Percentiles rank a stretch among this genome's conserved stretches.
Evolutionary conservation across 169 alveolate species (phyloP).

Genomic region (Miamiensis avidus): DNA sequence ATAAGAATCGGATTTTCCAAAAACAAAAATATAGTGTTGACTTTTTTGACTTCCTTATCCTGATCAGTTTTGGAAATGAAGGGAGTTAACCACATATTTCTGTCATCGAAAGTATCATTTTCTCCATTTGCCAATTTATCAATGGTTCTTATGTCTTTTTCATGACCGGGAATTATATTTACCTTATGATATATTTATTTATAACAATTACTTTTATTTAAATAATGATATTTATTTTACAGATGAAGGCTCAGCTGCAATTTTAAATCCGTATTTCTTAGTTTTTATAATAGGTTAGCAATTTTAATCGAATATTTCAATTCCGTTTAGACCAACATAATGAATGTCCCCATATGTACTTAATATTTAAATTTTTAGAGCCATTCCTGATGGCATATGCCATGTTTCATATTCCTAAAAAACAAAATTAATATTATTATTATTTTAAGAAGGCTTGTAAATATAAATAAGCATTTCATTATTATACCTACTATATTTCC

Average conservation of each 20-base stretch:
- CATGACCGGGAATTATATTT: conserved; percentile 43
- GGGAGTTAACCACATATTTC: conserved; percentile 79
- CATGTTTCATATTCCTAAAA: conserved; percentile 62
- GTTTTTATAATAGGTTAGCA: conserved; percentile 47
- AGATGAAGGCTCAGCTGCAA: conserved; percentile 56
- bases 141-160: conserved; percentile 61
- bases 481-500: neutral
- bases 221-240: conserved; percentile 3
- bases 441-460: conserved; percentile 5
- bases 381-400: conserved; percentile 64
- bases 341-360: conserved; percentile 75
- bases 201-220: too few relatives aligned
- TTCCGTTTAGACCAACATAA: conserved; percentile 74
- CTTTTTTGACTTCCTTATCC: conserved; percentile 34
- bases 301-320: conserved; percentile 60
- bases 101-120: conserved; percentile 63
- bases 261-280: neutral
- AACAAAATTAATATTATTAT: neutral
- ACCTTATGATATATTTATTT: neutral
- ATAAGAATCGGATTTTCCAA: conserved; percentile 55
- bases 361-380: conserved; percentile 45
- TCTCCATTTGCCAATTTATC: conserved; percentile 70
- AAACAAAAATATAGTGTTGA: conserved; percentile 44
- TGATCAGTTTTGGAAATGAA: conserved; percentile 47
- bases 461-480: neutral